phyloP scores from a whole-genome alignment of 331 rosid genomes.

The Dryas integrifolia region DNA sequence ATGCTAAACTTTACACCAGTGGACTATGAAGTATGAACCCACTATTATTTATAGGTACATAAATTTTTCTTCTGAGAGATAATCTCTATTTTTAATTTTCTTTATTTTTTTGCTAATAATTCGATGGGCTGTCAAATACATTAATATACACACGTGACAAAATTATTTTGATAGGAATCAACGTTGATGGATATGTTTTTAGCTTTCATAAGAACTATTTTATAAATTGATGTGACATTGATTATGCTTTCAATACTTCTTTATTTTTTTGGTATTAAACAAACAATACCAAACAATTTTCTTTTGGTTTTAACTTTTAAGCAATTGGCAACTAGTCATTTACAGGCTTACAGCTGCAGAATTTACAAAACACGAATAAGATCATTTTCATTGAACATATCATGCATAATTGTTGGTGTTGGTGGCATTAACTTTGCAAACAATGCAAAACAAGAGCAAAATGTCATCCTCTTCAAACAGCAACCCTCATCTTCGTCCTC shows the following conservation, averaged over 20 bases:
- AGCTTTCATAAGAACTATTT: background rate
- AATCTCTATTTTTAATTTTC: too few species aligned
- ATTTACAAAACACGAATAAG: conserved; percentile 11
- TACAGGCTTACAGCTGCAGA: background rate
- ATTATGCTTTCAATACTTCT: background rate
- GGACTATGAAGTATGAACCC: too few species aligned
- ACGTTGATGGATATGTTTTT: background rate
- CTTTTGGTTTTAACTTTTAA: background rate
- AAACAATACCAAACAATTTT: background rate
- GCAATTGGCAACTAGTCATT: background rate
- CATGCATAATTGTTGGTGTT: background rate
- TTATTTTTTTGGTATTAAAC: background rate
- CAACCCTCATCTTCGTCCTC: conserved; percentile 29
- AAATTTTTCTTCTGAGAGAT: too few species aligned
- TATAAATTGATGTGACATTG: background rate
- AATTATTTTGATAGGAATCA: conserved; percentile 7
- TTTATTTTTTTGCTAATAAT: background rate
- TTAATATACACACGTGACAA: background rate
- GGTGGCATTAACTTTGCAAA: conserved; percentile 4
- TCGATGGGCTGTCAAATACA: background rate
- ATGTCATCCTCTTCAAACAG: conserved; percentile 16
- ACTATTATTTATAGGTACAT: too few species aligned
- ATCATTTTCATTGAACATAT: conserved; percentile 13
- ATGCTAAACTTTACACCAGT: too few species aligned
- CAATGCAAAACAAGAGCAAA: conserved; percentile 26